A percentile compares a stretch with the other conserved stretches of the same genome.
phyloP scores from a whole-genome alignment of 352 stramenopile species.

The Aphanomyces stellatus region DNA sequence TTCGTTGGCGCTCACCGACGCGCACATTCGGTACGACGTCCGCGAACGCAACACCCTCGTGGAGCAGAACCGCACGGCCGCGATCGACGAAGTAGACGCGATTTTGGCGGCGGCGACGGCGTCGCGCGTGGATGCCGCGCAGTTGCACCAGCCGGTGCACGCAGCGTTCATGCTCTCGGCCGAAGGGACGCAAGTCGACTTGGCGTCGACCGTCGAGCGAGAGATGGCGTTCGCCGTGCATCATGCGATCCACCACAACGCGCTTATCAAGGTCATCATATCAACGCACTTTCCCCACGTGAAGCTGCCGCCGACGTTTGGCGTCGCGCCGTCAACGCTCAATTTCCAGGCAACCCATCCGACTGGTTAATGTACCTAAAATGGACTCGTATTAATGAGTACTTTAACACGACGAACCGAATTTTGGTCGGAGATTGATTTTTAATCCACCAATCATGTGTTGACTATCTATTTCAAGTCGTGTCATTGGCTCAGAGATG shows the following conservation, averaged over 20 bases:
- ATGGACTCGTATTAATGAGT: too few relatives aligned
- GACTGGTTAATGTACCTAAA: too few relatives aligned
- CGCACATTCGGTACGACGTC: constrained; percentile 52
- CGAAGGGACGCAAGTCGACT: constrained; percentile 54
- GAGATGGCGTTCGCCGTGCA: constrained; percentile 80
- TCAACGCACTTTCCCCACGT: constrained; percentile 51
- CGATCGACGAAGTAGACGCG: constrained; percentile 43
- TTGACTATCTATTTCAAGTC: background rate
- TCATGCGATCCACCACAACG: constrained; percentile 83
- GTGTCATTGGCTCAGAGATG: background rate
- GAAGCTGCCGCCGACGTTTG: constrained; percentile 39
- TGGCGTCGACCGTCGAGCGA: constrained; percentile 60
- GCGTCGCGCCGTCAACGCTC: constrained; percentile 67
- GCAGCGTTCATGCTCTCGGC: constrained; percentile 74
- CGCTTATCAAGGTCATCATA: constrained; percentile 65
- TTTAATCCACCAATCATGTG: background rate
- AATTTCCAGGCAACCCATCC: constrained; percentile 30
- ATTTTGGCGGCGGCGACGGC: constrained; percentile 28
- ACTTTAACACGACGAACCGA: background rate
- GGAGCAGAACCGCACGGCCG: constrained; percentile 45
- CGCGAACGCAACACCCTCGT: constrained; percentile 55
- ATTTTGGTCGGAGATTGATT: background rate
- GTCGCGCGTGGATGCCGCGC: constrained; percentile 26
- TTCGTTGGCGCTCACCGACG: constrained; percentile 35
- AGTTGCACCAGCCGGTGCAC: constrained; percentile 27